Conservation (phyloP, 169 alveolate genomes). For the Eimeria maxima region DNA sequence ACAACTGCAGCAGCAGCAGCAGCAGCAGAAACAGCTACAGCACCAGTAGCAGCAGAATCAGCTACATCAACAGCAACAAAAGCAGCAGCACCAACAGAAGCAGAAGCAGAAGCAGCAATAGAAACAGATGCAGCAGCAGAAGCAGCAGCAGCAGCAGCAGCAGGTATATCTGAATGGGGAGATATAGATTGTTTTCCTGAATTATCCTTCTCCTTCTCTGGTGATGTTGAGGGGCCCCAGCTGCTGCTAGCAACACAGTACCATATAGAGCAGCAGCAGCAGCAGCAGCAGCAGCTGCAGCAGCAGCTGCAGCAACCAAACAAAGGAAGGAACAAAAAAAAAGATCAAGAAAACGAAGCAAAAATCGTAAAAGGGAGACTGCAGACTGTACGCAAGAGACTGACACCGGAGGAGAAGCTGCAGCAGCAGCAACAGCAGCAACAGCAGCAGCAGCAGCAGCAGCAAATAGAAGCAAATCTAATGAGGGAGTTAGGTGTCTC, state of each 20-base stretch:
- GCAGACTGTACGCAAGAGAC: background rate
- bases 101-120: background rate
- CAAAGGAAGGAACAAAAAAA: no score
- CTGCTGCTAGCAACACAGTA: conserved; percentile 20
- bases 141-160: conserved; percentile 19
- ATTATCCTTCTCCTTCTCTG: background rate
- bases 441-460: conserved; percentile 42
- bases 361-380: background rate
- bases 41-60: no score
- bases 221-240: conserved; percentile 13
- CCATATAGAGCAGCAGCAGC: no score
- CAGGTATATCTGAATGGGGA: background rate
- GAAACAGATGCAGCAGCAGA: background rate
- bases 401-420: no score
- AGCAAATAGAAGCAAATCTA: background rate
- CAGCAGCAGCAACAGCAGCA: background rate
- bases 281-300: background rate
- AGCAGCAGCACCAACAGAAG: no score
- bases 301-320: no score
- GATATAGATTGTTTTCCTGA: background rate
- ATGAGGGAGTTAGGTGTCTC: background rate
- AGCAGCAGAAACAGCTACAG: no score
- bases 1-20: background rate
- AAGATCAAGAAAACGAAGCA: background rate
- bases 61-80: no score